Evolutionary conservation across 768 basidiomycete genomes (phyloP), one percentile per base, ranked within the genome.

Genomic region (Lactarius hengduanensis): DNA sequence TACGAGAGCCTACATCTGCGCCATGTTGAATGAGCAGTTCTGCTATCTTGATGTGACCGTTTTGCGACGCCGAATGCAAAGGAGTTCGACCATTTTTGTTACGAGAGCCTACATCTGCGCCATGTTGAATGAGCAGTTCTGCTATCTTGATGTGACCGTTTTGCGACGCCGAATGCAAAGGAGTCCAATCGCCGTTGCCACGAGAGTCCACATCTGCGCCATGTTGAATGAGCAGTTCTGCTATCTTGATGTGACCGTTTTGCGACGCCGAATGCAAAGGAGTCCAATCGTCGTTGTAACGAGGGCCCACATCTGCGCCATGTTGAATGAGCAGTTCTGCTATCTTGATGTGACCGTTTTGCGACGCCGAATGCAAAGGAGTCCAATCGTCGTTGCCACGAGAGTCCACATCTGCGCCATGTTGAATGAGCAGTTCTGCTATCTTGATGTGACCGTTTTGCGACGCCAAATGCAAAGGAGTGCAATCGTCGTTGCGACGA

Each of bases 221-320:
- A 6, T 13, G 22, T 50, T 13, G 47, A 50, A 26, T 50, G 22
- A 50, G 47, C 11, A 50, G 2, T 13, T 50, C 22, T 13, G 47
- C 22, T 0, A 26, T 22, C 5, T 26, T 3, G 47, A 50, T 13
- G 5, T 22, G 10, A 22, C 47, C 22, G 22, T 0, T 0, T 2
- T 0, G 7, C 11, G 22, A 50, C 4, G 47, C 47, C 47, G 2
- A 50, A 26, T 50, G 5, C 5, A 50, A 26, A 22, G 47, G 47
- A 6, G 47, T 50, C 1, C 47, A 0, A 26, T 4, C 4, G 0
- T 50, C 11, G 0, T 22, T 22, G 0, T 5, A 0, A 13, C 22
- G 47, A 50, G 11, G 26, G 10, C 4, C 47, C 22, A 26, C 22
- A 22, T 50, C 47, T 13, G 22, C 22, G 5, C 47, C 47, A 6